Conservation (phyloP, 2,329 filamentous ascomycete species). For the Ascochyta lentis region DNA sequence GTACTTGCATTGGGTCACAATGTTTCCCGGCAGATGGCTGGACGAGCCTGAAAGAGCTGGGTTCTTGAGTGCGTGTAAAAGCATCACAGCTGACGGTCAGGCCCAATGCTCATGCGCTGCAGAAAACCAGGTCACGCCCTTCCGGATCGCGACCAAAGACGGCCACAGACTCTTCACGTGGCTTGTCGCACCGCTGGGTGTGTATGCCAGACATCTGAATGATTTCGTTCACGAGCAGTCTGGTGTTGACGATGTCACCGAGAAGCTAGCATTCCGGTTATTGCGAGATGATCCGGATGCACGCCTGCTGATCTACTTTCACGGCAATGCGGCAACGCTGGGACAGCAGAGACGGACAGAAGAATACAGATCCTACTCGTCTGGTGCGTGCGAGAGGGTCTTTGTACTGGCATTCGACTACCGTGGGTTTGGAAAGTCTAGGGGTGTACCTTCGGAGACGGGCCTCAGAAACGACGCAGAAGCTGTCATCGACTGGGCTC, state of each 20-base stretch:
- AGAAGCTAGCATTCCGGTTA: slow-evolving; percentile 58
- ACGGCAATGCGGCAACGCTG: slow-evolving; percentile 73
- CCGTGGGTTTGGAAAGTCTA: slow-evolving; percentile 84
- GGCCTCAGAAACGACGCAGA: slow-evolving; percentile 82
- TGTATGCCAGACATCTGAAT: slow-evolving; percentile 74
- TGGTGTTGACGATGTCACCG: slow-evolving; percentile 53
- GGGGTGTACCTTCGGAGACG: slow-evolving; percentile 76
- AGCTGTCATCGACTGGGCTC: slow-evolving; percentile 75
- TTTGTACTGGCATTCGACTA: slow-evolving; percentile 86
- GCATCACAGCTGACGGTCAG: background rate
- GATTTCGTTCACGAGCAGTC: slow-evolving; percentile 62
- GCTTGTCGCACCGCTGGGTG: slow-evolving; percentile 81
- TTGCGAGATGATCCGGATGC: slow-evolving; percentile 60
- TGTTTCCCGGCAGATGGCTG: slow-evolving; percentile 47
- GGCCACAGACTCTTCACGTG: slow-evolving; percentile 84
- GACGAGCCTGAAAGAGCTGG: slow-evolving; percentile 47
- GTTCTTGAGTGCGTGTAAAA: slow-evolving; percentile 39
- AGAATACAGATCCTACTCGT: slow-evolving; percentile 78
- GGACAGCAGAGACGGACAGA: slow-evolving; percentile 78
- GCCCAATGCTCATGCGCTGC: slow-evolving; percentile 23
- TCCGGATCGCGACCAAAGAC: slow-evolving; percentile 76
- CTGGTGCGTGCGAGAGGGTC: slow-evolving; percentile 64
- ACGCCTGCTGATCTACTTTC: slow-evolving; percentile 63
- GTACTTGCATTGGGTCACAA: slow-evolving; percentile 45
- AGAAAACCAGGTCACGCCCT: slow-evolving; percentile 89